Evolutionary conservation across 179 eudicot genomes (phyloP).

Genomic region (Spergularia azorica): DNA sequence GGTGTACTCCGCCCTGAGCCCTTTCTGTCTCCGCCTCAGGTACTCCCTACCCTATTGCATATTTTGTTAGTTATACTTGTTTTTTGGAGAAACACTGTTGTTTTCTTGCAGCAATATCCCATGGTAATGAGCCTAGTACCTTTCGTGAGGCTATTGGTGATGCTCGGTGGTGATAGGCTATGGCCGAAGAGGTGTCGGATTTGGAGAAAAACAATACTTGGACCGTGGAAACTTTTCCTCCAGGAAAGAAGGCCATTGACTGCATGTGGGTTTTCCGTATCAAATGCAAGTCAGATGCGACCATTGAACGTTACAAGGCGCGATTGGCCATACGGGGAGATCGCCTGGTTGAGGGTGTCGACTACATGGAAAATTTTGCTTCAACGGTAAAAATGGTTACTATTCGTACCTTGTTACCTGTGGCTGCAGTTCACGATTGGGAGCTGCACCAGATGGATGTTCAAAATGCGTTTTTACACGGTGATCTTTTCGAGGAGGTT

Average conservation of each 20-base stretch:
- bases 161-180: neutral
- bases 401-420: neutral
- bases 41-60: too few relatives aligned
- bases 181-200: neutral
- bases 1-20: too few relatives aligned
- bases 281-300: neutral
- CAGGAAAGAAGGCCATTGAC: neutral
- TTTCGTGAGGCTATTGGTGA: neutral
- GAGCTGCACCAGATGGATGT: neutral
- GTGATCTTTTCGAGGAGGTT: too few relatives aligned
- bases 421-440: neutral
- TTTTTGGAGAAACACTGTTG: too few relatives aligned
- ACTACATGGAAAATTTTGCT: neutral
- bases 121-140: neutral
- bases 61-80: too few relatives aligned
- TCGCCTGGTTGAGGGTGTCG: neutral
- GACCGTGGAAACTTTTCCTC: neutral
- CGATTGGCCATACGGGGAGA: neutral
- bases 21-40: too few relatives aligned
- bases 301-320: neutral
- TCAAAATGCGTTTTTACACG: too few relatives aligned
- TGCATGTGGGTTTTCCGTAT: neutral
- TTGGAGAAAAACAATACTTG: neutral
- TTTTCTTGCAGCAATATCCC: neutral
- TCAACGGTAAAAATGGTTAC: neutral